These are phyloP conservation scores for Jamesozyma lodderae DNA, from an alignment of 805 yeast species.

Conservation along the genomic window DNA sequence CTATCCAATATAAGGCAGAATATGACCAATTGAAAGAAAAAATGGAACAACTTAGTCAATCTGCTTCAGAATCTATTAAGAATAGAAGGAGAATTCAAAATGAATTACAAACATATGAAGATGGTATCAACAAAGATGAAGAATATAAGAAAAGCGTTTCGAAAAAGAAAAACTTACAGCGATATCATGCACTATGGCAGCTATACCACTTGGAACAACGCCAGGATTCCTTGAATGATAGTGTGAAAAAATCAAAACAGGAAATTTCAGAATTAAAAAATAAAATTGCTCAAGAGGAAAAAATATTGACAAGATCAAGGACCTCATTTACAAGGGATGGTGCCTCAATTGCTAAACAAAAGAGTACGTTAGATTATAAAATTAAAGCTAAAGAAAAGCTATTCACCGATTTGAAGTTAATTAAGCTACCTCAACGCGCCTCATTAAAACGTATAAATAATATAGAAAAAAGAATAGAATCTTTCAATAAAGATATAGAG, in stretches of 20 bases:
- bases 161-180: slow-evolving; percentile 41
- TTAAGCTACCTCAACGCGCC: slow-evolving; percentile 47
- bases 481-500: slow-evolving; percentile 42
- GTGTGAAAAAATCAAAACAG: slow-evolving; percentile 20
- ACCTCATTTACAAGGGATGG: slow-evolving; percentile 41
- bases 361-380: slow-evolving; percentile 31
- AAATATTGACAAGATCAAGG: slow-evolving; percentile 32
- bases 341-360: slow-evolving; percentile 35
- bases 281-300: slow-evolving; percentile 32
- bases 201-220: slow-evolving; percentile 49
- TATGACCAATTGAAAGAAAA: slow-evolving; percentile 58
- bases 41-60: slow-evolving; percentile 55
- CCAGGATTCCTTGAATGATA: slow-evolving; percentile 18
- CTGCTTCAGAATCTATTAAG: slow-evolving; percentile 54
- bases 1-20: slow-evolving; percentile 54
- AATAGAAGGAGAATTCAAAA: slow-evolving; percentile 60
- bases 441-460: slow-evolving; percentile 38
- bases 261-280: slow-evolving; percentile 28
- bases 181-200: slow-evolving; percentile 49
- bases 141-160: slow-evolving; percentile 47
- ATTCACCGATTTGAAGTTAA: slow-evolving; percentile 47
- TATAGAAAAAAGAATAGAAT: slow-evolving; percentile 40
- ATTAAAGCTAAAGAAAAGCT: slow-evolving; percentile 35
- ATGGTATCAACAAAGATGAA: slow-evolving; percentile 65
- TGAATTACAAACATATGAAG: slow-evolving; percentile 70